phyloP scores from a whole-genome alignment of 495 filamentous ascomycete genomes.

The Trichocladium uniseriatum region DNA sequence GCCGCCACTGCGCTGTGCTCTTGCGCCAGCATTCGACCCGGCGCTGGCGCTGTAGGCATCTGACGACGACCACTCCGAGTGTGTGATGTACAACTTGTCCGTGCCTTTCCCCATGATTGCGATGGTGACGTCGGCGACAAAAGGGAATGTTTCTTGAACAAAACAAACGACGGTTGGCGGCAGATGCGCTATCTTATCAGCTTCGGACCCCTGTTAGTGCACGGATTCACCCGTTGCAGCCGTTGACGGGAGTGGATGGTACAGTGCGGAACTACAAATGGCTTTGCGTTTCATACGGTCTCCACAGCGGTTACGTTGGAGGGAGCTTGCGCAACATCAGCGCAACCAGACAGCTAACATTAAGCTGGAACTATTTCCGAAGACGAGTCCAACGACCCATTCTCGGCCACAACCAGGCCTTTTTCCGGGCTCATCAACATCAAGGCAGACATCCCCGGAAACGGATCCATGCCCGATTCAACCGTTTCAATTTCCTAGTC shows the following conservation, averaged over 20 bases:
- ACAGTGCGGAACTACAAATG: no score
- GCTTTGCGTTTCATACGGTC: conserved; percentile 3
- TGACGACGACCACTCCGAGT: conserved; percentile 89
- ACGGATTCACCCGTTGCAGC: no score
- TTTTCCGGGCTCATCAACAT: not conserved
- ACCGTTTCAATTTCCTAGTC: not conserved
- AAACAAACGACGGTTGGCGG: conserved; percentile 4
- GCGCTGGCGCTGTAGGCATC: conserved; percentile 72
- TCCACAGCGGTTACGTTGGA: conserved; percentile 1
- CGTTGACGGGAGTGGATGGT: not conserved
- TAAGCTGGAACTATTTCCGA: no score
- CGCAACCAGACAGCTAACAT: no score
- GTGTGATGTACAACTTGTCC: conserved; percentile 85
- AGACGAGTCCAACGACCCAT: no score
- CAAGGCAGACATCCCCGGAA: not conserved
- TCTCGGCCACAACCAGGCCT: not conserved
- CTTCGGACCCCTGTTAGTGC: not conserved
- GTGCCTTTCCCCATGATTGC: conserved; percentile 44
- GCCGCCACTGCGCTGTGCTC: conserved; percentile 34
- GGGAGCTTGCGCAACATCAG: conserved; percentile 12
- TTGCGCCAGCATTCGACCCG: conserved; percentile 58
- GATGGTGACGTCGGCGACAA: not conserved
- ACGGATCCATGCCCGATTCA: not conserved
- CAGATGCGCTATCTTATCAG: conserved; percentile 7
- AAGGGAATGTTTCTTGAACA: not conserved